Percentiles rank a stretch among this genome's conserved stretches.
Conservation (phyloP, 2,329 filamentous ascomycete species). For the Xylariaceae sp. region DNA sequence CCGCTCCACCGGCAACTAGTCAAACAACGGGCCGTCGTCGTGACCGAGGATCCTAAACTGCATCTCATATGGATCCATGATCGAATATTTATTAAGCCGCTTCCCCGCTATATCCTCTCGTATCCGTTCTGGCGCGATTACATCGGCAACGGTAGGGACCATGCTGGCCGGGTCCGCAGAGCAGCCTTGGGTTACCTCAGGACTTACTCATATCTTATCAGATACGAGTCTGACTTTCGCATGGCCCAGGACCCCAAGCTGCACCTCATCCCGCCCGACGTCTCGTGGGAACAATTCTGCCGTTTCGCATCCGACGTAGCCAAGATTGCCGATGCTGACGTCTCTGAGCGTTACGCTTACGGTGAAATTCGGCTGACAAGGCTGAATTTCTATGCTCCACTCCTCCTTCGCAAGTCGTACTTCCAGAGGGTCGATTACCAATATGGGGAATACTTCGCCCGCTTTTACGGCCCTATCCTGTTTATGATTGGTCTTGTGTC, state of each 20-base stretch:
- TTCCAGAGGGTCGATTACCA: slow-evolving; percentile 22
- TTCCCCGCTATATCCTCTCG: slow-evolving; percentile 35
- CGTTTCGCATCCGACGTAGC: slow-evolving; percentile 13
- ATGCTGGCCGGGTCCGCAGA: slow-evolving; percentile 6
- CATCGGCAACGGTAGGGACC: slow-evolving; percentile 10
- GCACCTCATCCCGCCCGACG: slow-evolving; percentile 14
- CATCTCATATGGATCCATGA: slow-evolving; percentile 39
- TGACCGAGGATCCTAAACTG: slow-evolving; percentile 39
- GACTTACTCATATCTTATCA: slow-evolving; percentile 38
- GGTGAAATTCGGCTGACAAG: slow-evolving; percentile 22
- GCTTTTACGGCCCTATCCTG: slow-evolving; percentile 24
- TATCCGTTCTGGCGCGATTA: slow-evolving; percentile 31
- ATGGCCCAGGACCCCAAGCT: slow-evolving; percentile 35
- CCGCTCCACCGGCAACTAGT: slow-evolving; percentile 37
- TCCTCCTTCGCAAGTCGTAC: slow-evolving; percentile 16
- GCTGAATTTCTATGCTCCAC: slow-evolving; percentile 22
- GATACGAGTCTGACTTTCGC: slow-evolving; percentile 39
- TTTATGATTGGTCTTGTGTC: slow-evolving; percentile 21
- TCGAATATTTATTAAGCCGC: slow-evolving; percentile 39
- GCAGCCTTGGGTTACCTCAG: slow-evolving; percentile 38
- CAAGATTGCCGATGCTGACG: slow-evolving; percentile 14
- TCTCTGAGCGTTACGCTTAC: slow-evolving; percentile 20
- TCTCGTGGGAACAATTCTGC: slow-evolving; percentile 25
- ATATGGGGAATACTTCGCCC: slow-evolving; percentile 23
- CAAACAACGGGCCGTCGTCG: slow-evolving; percentile 34